Percentiles rank a stretch among this genome's conserved stretches.
phyloP scores from a whole-genome alignment of 306 rosid species.

The Dryas alaskensis region DNA sequence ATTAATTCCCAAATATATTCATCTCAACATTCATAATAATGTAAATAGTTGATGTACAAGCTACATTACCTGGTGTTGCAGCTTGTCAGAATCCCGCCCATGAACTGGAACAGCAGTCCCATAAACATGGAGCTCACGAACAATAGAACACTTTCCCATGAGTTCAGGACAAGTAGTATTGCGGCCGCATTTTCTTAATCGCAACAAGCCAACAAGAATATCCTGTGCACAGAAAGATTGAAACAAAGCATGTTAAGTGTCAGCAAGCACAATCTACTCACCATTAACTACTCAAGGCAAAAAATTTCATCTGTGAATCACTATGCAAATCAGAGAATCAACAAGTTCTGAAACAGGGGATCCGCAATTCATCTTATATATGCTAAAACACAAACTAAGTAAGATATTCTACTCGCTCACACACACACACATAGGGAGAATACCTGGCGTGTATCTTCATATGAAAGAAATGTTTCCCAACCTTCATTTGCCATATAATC shows the following conservation, averaged over 20 bases:
- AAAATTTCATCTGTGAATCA: neutral
- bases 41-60: conserved; percentile 10
- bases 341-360: neutral
- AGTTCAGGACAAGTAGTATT: conserved; percentile 86
- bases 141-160: conserved; percentile 79
- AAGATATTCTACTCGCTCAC: neutral
- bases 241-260: conserved; percentile 19
- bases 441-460: conserved; percentile 92
- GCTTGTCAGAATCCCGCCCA: conserved; percentile 88
- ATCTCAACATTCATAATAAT: neutral
- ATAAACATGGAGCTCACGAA: conserved; percentile 95
- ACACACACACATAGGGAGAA: neutral
- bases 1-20: neutral
- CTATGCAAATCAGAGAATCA: neutral
- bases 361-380: neutral
- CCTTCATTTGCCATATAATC: conserved; percentile 93
- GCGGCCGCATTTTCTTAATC: conserved; percentile 80
- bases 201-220: conserved; percentile 86
- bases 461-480: conserved; percentile 96
- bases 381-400: neutral
- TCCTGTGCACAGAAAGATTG: conserved; percentile 47
- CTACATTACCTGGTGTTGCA: conserved; percentile 85
- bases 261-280: conserved; percentile 7
- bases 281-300: neutral
- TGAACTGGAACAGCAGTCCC: conserved; percentile 99